phyloP scores from a whole-genome alignment of 1,139 yeast genomes.

The Blastobotrys apis region DNA sequence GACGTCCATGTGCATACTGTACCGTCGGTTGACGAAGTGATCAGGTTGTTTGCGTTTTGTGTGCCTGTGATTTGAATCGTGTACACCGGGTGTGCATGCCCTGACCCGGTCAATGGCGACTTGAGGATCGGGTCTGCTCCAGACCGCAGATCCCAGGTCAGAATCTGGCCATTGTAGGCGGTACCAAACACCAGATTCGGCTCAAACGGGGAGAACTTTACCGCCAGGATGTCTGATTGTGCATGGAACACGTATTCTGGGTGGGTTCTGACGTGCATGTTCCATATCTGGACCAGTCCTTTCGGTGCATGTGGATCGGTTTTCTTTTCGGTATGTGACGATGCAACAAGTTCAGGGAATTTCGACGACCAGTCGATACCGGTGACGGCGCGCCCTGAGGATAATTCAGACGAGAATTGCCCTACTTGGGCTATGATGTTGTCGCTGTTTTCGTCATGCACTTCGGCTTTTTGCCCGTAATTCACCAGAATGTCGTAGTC shows the following conservation, averaged over 20 bases:
- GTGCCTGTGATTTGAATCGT: constrained; percentile 38
- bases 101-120: constrained; percentile 34
- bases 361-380: constrained; percentile 43
- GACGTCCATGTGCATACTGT: constrained; percentile 46
- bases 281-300: constrained; percentile 40
- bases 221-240: constrained; percentile 42
- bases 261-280: constrained; percentile 38
- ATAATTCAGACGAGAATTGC: constrained; percentile 26
- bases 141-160: constrained; percentile 44
- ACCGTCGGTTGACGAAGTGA: constrained; percentile 47
- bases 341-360: constrained; percentile 43
- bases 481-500: constrained; percentile 37
- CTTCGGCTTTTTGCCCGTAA: constrained; percentile 27
- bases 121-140: constrained; percentile 32
- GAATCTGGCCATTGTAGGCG: constrained; percentile 47
- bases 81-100: constrained; percentile 44
- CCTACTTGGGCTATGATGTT: constrained; percentile 21
- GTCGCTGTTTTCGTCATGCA: constrained; percentile 12
- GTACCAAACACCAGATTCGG: constrained; percentile 42
- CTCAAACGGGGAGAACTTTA: constrained; percentile 40
- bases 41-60: constrained; percentile 34
- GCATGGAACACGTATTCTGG: constrained; percentile 52
- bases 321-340: constrained; percentile 32
- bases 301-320: constrained; percentile 28
- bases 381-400: constrained; percentile 36